phyloP scores from a whole-genome alignment of 768 basidiomycete genomes.

The Brasilioporus rufonigricans region DNA sequence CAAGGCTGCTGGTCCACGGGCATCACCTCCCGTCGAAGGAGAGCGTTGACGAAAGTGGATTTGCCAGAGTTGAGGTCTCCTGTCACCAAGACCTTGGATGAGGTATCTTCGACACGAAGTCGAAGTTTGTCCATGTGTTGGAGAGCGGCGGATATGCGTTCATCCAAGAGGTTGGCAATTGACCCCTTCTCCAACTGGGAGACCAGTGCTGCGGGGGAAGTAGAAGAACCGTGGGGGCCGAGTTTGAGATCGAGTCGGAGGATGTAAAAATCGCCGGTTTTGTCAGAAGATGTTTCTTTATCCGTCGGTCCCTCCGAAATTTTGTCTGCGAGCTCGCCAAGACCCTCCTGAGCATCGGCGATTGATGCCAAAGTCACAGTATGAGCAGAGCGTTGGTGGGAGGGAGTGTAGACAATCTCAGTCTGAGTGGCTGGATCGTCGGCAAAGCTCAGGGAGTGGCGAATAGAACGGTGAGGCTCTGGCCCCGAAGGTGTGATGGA shows the following conservation, averaged over 20 bases:
- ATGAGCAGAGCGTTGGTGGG: slow-evolving; percentile 48
- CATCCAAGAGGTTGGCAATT: slow-evolving; percentile 88
- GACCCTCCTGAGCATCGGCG: slow-evolving; percentile 42
- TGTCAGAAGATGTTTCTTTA: slow-evolving; percentile 38
- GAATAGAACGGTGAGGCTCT: slow-evolving; percentile 40
- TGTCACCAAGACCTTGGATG: slow-evolving; percentile 95
- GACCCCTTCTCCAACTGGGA: slow-evolving; percentile 91
- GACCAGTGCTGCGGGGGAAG: slow-evolving; percentile 70
- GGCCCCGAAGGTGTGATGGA: slow-evolving; percentile 30
- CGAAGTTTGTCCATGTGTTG: slow-evolving; percentile 83
- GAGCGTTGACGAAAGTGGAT: slow-evolving; percentile 95
- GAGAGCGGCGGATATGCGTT: slow-evolving; percentile 70
- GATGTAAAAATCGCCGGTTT: slow-evolving; percentile 71
- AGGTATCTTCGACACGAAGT: slow-evolving; percentile 83
- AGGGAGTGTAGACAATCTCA: slow-evolving; percentile 59
- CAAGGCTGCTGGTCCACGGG: slow-evolving; percentile 98
- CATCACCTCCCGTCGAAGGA: slow-evolving; percentile 88
- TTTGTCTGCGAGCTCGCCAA: slow-evolving; percentile 12
- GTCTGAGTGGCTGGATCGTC: slow-evolving; percentile 73
- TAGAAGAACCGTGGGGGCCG: slow-evolving; percentile 64
- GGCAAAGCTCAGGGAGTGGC: slow-evolving; percentile 78
- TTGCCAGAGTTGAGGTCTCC: slow-evolving; percentile 99
- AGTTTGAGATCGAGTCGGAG: slow-evolving; percentile 92
- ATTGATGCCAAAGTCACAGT: slow-evolving; percentile 59
- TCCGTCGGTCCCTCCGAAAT: slow-evolving; percentile 28